Evolutionary conservation across 1,284 basidiomycete genomes (phyloP).

Genomic region (Cutaneotrichosporon sp.): DNA sequence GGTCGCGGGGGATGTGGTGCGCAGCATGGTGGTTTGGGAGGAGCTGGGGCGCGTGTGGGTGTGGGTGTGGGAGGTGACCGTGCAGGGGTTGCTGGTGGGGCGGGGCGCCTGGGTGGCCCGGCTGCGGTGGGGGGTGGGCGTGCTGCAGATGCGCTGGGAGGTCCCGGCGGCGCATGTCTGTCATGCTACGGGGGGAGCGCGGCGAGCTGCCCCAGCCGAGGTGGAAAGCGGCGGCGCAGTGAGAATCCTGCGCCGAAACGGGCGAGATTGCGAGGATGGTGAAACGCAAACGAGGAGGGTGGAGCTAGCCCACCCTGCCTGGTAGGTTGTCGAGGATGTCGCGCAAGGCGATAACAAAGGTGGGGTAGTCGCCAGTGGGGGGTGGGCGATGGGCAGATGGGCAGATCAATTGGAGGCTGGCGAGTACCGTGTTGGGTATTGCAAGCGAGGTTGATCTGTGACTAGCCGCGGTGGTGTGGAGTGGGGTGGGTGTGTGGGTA

Average conservation of each 20-base stretch:
- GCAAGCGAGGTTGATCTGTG: neutral
- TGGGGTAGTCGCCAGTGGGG: neutral
- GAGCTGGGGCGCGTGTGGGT: neutral
- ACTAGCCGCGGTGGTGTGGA: neutral
- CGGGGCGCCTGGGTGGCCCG: neutral
- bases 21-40: neutral
- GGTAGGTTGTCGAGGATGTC: neutral
- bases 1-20: neutral
- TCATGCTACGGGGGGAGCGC: neutral
- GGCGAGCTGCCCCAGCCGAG: neutral
- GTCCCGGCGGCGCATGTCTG: conserved; percentile 1
- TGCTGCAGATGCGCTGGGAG: neutral
- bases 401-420: neutral
- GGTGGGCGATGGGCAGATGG: too few species aligned
- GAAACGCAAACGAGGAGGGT: neutral
- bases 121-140: neutral
- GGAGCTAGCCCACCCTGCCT: neutral
- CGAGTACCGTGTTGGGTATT: neutral
- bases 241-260: neutral
- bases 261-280: neutral
- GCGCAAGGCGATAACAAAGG: neutral
- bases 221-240: neutral
- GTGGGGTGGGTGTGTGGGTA: neutral
- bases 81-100: neutral
- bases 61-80: neutral